A percentile compares a stretch with the other conserved stretches of the same genome.
phyloP scores from a whole-genome alignment of 805 yeast genomes.

The Yamadazyma takamatsuzukensis region DNA sequence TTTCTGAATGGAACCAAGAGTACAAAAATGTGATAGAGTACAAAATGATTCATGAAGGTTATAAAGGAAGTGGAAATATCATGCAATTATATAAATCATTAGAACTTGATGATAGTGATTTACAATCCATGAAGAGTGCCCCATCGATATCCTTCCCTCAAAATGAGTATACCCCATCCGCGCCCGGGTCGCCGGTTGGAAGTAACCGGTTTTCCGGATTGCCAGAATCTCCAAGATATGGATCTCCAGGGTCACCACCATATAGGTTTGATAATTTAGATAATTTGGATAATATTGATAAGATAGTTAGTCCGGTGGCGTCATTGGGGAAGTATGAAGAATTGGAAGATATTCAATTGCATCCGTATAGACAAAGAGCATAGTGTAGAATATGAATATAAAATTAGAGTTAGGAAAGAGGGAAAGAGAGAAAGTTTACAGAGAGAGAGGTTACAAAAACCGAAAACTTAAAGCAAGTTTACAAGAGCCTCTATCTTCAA shows the following conservation, averaged over 20 bases:
- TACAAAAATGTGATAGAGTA: slow-evolving; percentile 16
- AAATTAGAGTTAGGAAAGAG: too few relatives aligned
- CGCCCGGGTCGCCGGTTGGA: slow-evolving; percentile 6
- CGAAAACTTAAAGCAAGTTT: neutral
- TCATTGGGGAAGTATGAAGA: slow-evolving; percentile 4
- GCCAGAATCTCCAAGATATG: slow-evolving; percentile 1
- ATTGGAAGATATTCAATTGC: slow-evolving; percentile 7
- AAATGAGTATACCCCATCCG: slow-evolving; percentile 7
- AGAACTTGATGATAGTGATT: slow-evolving; percentile 12
- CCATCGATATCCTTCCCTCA: slow-evolving; percentile 13
- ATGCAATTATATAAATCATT: slow-evolving; percentile 23
- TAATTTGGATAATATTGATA: slow-evolving; percentile 9
- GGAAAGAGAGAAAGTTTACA: neutral
- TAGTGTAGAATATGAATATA: neutral
- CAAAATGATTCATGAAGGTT: slow-evolving; percentile 17
- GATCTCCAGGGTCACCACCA: slow-evolving; percentile 1
- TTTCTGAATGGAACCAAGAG: slow-evolving; percentile 23
- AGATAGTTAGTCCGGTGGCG: slow-evolving; percentile 5
- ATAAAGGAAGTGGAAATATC: slow-evolving; percentile 36
- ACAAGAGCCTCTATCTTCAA: neutral
- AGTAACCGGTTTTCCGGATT: neutral
- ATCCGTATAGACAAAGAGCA: slow-evolving; percentile 4
- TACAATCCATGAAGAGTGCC: slow-evolving; percentile 10
- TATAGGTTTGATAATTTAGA: slow-evolving; percentile 8
- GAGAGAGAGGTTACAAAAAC: neutral